Conservation (phyloP, 169 alveolate genomes). For the Eimeria nieschulzi region DNA sequence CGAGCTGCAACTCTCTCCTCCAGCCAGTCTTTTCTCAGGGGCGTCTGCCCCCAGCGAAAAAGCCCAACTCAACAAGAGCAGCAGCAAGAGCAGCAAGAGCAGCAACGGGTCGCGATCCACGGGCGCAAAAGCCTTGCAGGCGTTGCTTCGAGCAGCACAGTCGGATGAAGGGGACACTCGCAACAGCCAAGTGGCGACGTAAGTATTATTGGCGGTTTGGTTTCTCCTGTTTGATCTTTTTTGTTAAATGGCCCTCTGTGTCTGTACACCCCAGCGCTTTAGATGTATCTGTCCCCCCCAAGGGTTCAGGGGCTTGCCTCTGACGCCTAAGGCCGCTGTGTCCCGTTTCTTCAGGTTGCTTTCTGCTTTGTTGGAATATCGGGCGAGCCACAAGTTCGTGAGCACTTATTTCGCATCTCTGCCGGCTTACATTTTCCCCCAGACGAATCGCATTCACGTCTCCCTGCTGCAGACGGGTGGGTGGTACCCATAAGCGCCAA, state of each 20-base stretch:
- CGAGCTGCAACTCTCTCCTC: conserved; percentile 30
- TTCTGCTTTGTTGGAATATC: not conserved
- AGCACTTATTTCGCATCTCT: conserved; percentile 31
- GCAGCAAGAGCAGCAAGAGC: conserved; percentile 18
- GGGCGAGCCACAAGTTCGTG: conserved; percentile 25
- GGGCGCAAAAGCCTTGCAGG: conserved; percentile 42
- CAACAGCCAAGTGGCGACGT: conserved; percentile 14
- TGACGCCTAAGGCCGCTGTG: not conserved
- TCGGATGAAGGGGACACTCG: conserved; percentile 6
- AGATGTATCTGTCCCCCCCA: not conserved
- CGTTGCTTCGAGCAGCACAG: conserved; percentile 29
- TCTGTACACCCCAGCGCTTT: not conserved
- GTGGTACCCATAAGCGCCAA: not conserved
- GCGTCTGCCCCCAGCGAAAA: not conserved
- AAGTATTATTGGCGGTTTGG: not conserved
- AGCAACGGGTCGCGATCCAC: conserved; percentile 23
- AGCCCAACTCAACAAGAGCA: not conserved
- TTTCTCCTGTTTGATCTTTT: too few relatives aligned
- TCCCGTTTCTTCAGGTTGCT: not conserved
- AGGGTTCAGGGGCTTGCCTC: not conserved
- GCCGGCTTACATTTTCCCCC: conserved; percentile 35
- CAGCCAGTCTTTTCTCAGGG: not conserved
- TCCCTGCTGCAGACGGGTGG: conserved; percentile 55
- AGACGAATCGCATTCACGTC: conserved; percentile 40
- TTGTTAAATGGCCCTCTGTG: not conserved